These are phyloP conservation scores for Fusarium equiseti DNA, from an alignment of 2,329 filamentous ascomycete species.

Conservation along the genomic window DNA sequence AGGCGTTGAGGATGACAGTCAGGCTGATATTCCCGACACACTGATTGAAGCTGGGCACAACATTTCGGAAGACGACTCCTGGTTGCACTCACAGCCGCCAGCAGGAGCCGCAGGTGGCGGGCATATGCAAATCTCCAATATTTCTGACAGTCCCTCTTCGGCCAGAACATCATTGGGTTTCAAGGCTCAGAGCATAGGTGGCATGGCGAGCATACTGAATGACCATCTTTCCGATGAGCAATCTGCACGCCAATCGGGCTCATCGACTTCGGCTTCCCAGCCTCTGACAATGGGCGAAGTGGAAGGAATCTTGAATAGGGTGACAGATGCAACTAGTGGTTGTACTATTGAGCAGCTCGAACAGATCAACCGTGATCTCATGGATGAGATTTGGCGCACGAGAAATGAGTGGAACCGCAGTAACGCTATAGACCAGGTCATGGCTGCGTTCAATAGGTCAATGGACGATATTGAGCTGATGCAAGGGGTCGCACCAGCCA, in stretches of 20 bases:
- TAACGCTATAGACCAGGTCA: conserved; percentile 73
- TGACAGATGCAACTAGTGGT: conserved; percentile 77
- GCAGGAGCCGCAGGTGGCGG: conserved; percentile 61
- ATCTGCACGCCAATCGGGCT: conserved; percentile 49
- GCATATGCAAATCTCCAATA: conserved; percentile 42
- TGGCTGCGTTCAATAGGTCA: conserved; percentile 79
- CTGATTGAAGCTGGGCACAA: conserved; percentile 60
- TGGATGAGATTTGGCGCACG: conserved; percentile 88
- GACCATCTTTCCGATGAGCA: conserved; percentile 54
- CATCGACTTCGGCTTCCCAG: conserved; percentile 60
- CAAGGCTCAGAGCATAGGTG: conserved; percentile 48
- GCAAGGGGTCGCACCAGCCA: conserved; percentile 59
- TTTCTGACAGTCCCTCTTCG: conserved; percentile 55
- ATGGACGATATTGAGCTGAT: conserved; percentile 74
- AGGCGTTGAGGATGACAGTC: conserved; percentile 49
- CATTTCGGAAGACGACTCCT: conserved; percentile 65
- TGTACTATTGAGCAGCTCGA: conserved; percentile 94
- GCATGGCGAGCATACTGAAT: conserved; percentile 56
- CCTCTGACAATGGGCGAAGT: conserved; percentile 65
- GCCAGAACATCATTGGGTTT: conserved; percentile 50
- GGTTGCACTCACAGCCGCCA: conserved; percentile 70
- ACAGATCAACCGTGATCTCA: conserved; percentile 89
- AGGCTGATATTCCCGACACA: conserved; percentile 67
- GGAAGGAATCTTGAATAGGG: conserved; percentile 68
- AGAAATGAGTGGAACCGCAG: conserved; percentile 87